phyloP scores from a whole-genome alignment of 441 rosid genomes.

The Aleurites moluccanus region DNA sequence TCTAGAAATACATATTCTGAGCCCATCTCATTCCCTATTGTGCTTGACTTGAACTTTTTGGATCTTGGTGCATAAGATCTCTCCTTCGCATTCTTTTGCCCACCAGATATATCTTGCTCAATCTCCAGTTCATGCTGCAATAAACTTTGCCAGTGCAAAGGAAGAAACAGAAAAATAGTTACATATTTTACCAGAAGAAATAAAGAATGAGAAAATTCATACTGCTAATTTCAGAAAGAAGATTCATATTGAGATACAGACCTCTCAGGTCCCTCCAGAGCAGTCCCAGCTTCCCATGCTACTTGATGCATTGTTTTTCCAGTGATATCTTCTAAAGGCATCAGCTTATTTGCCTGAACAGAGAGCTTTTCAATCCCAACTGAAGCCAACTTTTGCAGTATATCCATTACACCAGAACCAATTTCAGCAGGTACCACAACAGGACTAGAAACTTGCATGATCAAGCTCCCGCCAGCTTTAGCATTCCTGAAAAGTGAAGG shows the following conservation, averaged over 20 bases:
- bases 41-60: slow-evolving; percentile 37
- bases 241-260: slow-evolving; percentile 28
- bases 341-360: slow-evolving; percentile 86
- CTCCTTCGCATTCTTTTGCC: slow-evolving; percentile 38
- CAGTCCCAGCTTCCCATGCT: slow-evolving; percentile 69
- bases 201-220: slow-evolving; percentile 13
- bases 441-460: slow-evolving; percentile 95
- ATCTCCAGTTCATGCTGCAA: slow-evolving; percentile 40
- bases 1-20: slow-evolving; percentile 81
- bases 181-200: slow-evolving; percentile 7
- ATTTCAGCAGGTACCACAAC: slow-evolving; percentile 96
- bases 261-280: slow-evolving; percentile 61
- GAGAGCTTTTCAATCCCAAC: slow-evolving; percentile 94
- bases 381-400: slow-evolving; percentile 70
- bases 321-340: slow-evolving; percentile 91
- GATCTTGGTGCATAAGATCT: slow-evolving; percentile 41
- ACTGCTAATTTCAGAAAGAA: slow-evolving; percentile 1
- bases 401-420: slow-evolving; percentile 78
- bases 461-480: slow-evolving; percentile 67
- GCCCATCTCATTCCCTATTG: slow-evolving; percentile 37
- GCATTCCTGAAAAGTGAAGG: slow-evolving; percentile 60
- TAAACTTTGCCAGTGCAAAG: slow-evolving; percentile 46
- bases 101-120: slow-evolving; percentile 36
- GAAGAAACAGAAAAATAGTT: slow-evolving; percentile 24
- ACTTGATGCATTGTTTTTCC: slow-evolving; percentile 91